Base-by-base conservation (phyloP, 1,139 yeast species). In the Geotrichum cucujoidarum region DNA sequence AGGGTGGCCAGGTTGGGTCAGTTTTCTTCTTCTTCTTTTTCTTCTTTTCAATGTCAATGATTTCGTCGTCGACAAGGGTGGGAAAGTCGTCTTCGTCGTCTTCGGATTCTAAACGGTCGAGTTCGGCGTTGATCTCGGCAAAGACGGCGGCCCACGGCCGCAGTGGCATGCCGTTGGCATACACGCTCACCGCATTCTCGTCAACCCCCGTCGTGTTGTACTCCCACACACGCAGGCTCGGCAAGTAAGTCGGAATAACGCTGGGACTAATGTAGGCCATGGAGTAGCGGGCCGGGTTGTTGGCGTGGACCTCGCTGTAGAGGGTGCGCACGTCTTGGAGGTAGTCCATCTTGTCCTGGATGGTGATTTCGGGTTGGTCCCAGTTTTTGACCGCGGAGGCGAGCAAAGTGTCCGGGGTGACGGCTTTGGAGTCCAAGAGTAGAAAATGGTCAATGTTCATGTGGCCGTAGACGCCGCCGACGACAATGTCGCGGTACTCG, bases 381-480 rank as follows among this genome's bases (percentile, higher is more conserved):
- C 40, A 20, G 16, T 6, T 47, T 50, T 10, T 57, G 10, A 24
- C 27, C 10, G 27, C 27, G 40, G 43, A 8, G 7, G 13, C 21
- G 27, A 34, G 29, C 8, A 21, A 16, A 4, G 25, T 22, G 2
- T 33, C 39, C 8, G 39, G 34, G 11, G 39, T 35, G 18, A 35
- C 38, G 7, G 53, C 32, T 3, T 34, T 75, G 0, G 89, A 75
- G 67, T 86, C 94, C 55, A 83, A 71, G 0, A 95, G 87, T 40
- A 84, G 73, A 60, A 85, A 86, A 66, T 87, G 95, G 62, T 87
- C 95, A 51, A 86, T 70, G 64, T 87, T 87, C 95, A 87, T 87
- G 61, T 87, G 95, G 0, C 95, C 95, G 62, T 76, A 87, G 25
- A 87, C 67, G 11, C 92, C 89, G 25, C 95, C 95, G 54, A 87